Percentiles rank a stretch among this genome's conserved stretches.
phyloP scores from a whole-genome alignment of 2,329 filamentous ascomycete species.

The Aspergillus texensis region DNA sequence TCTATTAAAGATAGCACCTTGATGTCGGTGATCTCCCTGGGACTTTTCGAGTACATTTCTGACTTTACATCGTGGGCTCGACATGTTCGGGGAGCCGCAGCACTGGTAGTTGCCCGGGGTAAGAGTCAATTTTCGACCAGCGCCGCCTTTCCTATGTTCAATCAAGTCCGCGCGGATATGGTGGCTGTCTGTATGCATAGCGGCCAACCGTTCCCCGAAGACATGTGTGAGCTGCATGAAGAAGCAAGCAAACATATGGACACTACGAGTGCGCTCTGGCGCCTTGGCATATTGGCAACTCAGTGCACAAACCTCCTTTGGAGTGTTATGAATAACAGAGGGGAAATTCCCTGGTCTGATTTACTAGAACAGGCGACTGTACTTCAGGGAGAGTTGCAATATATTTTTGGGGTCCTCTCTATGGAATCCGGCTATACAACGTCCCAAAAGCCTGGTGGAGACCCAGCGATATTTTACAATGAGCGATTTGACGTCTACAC shows the following conservation, averaged over 20 bases:
- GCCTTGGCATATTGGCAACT: conserved; percentile 19
- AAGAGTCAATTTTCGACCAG: conserved; percentile 24
- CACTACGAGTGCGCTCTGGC: conserved; percentile 19
- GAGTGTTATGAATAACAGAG: conserved; percentile 7
- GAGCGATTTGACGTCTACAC: conserved; percentile 21
- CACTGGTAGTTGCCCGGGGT: conserved; percentile 26
- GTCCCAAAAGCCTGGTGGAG: neutral
- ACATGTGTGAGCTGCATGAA: conserved; percentile 23
- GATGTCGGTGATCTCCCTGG: conserved; percentile 32
- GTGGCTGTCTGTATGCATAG: conserved; percentile 20
- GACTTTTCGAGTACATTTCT: conserved; percentile 30
- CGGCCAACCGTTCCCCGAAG: conserved; percentile 18
- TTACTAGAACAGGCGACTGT: conserved; percentile 17
- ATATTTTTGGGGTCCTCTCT: neutral
- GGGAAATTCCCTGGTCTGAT: conserved; percentile 5
- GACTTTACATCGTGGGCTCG: conserved; percentile 25
- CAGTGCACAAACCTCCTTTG: conserved; percentile 19
- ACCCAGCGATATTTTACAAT: conserved; percentile 14
- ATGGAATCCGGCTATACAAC: conserved; percentile 20
- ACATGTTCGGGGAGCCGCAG: conserved; percentile 29
- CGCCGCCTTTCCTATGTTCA: conserved; percentile 25
- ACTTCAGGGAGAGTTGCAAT: conserved; percentile 15
- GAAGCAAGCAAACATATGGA: conserved; percentile 21
- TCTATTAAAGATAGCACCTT: conserved; percentile 28
- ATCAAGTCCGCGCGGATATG: conserved; percentile 29